These are phyloP conservation scores for Boletus insuetus DNA, from an alignment of 768 basidiomycete genomes.

Conservation along the genomic window DNA sequence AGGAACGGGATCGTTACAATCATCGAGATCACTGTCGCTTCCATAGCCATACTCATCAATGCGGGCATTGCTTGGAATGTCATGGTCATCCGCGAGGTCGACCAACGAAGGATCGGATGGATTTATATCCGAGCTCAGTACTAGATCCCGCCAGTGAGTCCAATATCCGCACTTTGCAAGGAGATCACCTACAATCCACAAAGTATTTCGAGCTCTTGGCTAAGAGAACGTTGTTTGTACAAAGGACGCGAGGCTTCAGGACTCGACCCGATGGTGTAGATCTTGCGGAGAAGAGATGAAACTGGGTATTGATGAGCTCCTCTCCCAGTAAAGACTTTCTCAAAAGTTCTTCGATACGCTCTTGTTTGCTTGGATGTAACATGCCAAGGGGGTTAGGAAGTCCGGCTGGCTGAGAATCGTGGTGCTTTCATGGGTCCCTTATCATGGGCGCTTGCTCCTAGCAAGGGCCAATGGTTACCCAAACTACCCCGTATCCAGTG, in stretches of 20 bases:
- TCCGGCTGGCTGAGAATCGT: too few relatives aligned
- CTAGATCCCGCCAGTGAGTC: neutral
- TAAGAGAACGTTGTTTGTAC: slow-evolving; percentile 29
- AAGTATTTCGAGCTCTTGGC: slow-evolving; percentile 27
- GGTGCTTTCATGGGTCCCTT: too few relatives aligned
- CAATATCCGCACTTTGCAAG: neutral
- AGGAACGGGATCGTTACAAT: slow-evolving; percentile 19
- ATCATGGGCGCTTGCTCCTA: too few relatives aligned
- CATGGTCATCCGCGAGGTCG: slow-evolving; percentile 11
- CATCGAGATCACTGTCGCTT: slow-evolving; percentile 36
- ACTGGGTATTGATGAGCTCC: slow-evolving; percentile 28
- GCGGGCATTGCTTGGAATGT: slow-evolving; percentile 1
- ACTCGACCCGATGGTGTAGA: slow-evolving; percentile 6
- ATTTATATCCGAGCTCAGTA: slow-evolving; percentile 8
- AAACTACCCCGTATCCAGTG: too few relatives aligned
- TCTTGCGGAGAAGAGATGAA: slow-evolving; percentile 28
- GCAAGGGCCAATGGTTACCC: too few relatives aligned
- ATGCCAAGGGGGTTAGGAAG: too few relatives aligned
- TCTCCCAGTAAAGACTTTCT: slow-evolving; percentile 28
- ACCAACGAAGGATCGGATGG: slow-evolving; percentile 7
- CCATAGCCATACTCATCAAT: slow-evolving; percentile 29
- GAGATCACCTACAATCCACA: slow-evolving; percentile 14
- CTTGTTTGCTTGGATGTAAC: neutral
- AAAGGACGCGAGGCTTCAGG: slow-evolving; percentile 22
- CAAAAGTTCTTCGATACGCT: slow-evolving; percentile 19